phyloP scores from a whole-genome alignment of 495 filamentous ascomycete species.

The Penicillium bovifimosum region DNA sequence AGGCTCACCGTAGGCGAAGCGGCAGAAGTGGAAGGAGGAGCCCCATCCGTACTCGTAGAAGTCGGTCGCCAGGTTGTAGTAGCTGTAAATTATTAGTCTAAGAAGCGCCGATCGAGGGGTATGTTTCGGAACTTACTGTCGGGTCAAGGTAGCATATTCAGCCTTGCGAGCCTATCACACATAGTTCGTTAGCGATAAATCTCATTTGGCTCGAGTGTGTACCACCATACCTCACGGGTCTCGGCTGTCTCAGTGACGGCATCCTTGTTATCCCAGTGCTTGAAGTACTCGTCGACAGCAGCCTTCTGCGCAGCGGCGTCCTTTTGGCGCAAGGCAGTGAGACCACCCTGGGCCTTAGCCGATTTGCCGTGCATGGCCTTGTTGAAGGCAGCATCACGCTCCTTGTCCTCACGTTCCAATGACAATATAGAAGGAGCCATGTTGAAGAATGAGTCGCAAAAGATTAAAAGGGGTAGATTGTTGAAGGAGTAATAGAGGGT shows the following conservation, averaged over 20 bases:
- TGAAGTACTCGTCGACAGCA: constrained; percentile 97
- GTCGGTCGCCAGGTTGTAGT: constrained; percentile 98
- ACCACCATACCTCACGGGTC: constrained; percentile 60
- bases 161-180: constrained; percentile 63
- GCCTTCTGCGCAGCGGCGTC: constrained; percentile 75
- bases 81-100: constrained; percentile 47
- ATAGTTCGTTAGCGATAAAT: constrained; percentile 1
- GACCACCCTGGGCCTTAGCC: constrained; percentile 61
- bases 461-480: constrained; percentile 22
- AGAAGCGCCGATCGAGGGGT: background rate
- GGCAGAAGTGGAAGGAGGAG: constrained; percentile 95
- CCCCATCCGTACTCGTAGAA: constrained; percentile 98
- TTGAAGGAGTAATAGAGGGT: constrained; percentile 9
- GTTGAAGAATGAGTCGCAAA: constrained; percentile 23
- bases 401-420: constrained; percentile 81
- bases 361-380: constrained; percentile 87
- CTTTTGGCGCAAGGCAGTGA: constrained; percentile 82
- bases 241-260: constrained; percentile 74
- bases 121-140: constrained; percentile 60
- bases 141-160: constrained; percentile 92
- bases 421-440: constrained; percentile 72
- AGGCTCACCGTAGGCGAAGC: constrained; percentile 80
- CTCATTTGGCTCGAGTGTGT: background rate
- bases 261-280: constrained; percentile 96
- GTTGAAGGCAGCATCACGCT: constrained; percentile 90